Evolutionary conservation across 345 rosid genomes (phyloP).

Genomic region (rapeseed (Brassica napus)): DNA sequence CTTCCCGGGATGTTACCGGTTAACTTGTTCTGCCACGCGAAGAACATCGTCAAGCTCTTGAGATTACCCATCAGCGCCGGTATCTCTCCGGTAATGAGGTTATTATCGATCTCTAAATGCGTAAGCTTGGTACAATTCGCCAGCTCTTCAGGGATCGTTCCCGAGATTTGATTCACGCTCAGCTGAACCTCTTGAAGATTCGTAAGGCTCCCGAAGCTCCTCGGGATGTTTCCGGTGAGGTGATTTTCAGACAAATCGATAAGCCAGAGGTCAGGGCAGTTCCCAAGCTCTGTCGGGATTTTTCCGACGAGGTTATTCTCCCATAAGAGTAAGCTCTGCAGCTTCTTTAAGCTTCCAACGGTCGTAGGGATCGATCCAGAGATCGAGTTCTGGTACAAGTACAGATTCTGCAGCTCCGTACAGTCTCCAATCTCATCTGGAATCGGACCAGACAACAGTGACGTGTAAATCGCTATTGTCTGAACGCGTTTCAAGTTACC

Average conservation of each 20-base stretch:
- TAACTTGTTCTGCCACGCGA: conserved; percentile 80
- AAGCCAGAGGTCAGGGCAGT: conserved; percentile 56
- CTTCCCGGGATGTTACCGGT: conserved; percentile 70
- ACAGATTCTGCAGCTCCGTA: conserved; percentile 67
- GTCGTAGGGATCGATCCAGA: conserved; percentile 66
- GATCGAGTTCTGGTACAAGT: conserved; percentile 75
- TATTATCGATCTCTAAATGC: conserved; percentile 83
- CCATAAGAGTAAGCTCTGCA: conserved; percentile 67
- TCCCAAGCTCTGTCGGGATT: conserved; percentile 73
- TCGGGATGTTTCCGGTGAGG: conserved; percentile 73
- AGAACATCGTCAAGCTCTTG: conserved; percentile 62
- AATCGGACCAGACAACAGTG: conserved; percentile 72
- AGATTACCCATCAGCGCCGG: conserved; percentile 66
- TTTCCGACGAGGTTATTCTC: conserved; percentile 69
- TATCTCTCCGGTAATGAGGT: conserved; percentile 68
- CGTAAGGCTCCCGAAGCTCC: conserved; percentile 56
- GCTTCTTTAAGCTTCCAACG: conserved; percentile 56
- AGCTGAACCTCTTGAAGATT: conserved; percentile 69
- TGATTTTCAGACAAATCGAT: conserved; percentile 75
- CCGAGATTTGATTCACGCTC: conserved; percentile 75
- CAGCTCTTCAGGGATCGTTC: conserved; percentile 59
- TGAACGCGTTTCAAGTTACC: conserved; percentile 67
- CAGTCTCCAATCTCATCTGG: conserved; percentile 76
- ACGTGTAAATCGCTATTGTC: conserved; percentile 74
- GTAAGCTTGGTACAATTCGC: conserved; percentile 60